Base-by-base conservation (phyloP, 1,139 yeast species). In the Sugiyamaella neomexicana region DNA sequence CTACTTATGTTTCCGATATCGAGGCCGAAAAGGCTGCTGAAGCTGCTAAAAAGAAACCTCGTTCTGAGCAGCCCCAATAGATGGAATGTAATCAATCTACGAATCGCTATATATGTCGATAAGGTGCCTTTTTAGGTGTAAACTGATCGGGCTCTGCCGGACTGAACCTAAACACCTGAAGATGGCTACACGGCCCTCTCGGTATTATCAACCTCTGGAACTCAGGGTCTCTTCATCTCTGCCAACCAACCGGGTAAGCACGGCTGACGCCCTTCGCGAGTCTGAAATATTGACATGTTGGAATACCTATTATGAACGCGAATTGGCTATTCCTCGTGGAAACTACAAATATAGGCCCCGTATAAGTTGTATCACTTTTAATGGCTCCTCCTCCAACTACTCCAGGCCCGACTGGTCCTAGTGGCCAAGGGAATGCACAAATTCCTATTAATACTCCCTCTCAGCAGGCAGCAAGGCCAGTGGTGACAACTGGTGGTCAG, bases 21-120 rank as follows among this genome's bases (percentile, higher is more conserved):
- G 99, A 93, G 72, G 87, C 82, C 44, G 98, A 93, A 70, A 91
- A 91, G 76, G 93, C 83, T 55, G 87, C 86, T 37, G 97, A 90
- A 71, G 91, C 89, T 25, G 96, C 89, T 61, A 85, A 85, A 80
- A 88, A 88, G 77, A 59, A 62, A 56, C 64, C 65, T 17, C 53
- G 61, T 38, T 41, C 48, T 15, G 48, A 52, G 15, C 51, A 46
- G 31, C 52, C 46, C 29, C 47, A 52, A 36, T 12, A 29, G n/a
- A n/a, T n/a, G n/a, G n/a, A n/a, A 29, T 29, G 34, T 29, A 40
- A 40, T 40, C 2, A n/a, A 25, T n/a, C n/a, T n/a, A n/a, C n/a
- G n/a, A n/a, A n/a, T n/a, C n/a, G n/a, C n/a, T n/a, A n/a, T n/a
- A n/a, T n/a, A n/a, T n/a, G n/a, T n/a, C n/a, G n/a, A n/a, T n/a